Evolutionary conservation across 2,329 filamentous ascomycete genomes (phyloP).

Genomic region (Biscogniauxia mediterranea): DNA sequence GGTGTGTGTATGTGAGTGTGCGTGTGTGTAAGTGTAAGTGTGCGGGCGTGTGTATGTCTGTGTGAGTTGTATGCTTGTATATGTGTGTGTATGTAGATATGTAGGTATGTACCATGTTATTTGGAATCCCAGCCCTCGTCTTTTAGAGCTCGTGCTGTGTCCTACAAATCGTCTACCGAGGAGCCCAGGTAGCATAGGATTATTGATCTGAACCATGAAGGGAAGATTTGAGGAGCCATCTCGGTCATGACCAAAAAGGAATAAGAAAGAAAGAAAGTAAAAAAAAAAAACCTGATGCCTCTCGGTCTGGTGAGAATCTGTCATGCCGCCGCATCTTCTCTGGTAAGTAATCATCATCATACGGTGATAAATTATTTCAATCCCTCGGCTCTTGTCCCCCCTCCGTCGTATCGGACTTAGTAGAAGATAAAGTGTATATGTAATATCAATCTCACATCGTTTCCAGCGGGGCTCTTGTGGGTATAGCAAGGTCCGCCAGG

Average conservation of each 20-base stretch:
- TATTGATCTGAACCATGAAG: neutral
- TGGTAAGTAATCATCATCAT: neutral
- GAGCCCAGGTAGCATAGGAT: neutral
- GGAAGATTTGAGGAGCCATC: neutral
- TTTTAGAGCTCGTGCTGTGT: neutral
- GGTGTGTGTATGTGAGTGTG: neutral
- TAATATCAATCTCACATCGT: neutral
- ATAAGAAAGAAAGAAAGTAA: no score
- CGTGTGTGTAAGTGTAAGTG: neutral
- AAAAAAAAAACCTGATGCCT: neutral
- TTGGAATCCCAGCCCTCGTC: neutral
- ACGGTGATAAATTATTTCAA: neutral
- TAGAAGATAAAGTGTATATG: neutral
- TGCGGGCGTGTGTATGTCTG: neutral
- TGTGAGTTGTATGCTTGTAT: no score
- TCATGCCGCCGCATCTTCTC: neutral
- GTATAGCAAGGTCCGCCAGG: constrained; percentile 11
- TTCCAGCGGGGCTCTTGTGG: constrained; percentile 15
- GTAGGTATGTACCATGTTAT: neutral
- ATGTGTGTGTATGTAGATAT: neutral
- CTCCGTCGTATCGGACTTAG: neutral
- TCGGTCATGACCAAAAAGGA: neutral
- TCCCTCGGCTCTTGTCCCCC: neutral
- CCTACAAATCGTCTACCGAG: neutral
- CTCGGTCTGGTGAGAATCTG: neutral